Conservation (phyloP, 1,284 basidiomycete species). For the Meripilus lineatus region DNA sequence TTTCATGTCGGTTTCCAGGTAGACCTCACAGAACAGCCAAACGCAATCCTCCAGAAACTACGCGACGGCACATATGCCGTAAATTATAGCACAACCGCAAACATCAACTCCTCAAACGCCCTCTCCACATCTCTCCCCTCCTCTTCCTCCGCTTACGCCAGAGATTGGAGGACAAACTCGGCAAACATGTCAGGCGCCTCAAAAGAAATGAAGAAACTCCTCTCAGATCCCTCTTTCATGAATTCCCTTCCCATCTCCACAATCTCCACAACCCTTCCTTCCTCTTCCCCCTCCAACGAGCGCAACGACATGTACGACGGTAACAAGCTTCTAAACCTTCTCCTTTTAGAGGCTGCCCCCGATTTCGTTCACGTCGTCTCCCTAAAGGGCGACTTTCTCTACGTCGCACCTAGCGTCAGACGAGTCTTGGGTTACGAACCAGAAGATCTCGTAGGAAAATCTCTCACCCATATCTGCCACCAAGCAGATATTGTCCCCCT, state of each 20-base stretch:
- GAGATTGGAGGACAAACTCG: slow-evolving; percentile 32
- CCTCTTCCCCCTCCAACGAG: slow-evolving; percentile 20
- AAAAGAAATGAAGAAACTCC: slow-evolving; percentile 35
- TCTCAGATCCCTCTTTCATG: slow-evolving; percentile 35
- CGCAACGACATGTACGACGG: slow-evolving; percentile 28
- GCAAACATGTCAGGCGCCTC: slow-evolving; percentile 31
- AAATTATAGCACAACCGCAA: slow-evolving; percentile 35
- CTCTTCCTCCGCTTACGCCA: too few species aligned
- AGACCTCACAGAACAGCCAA: slow-evolving; percentile 84
- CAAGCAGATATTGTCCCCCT: slow-evolving; percentile 87
- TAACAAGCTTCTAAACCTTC: slow-evolving; percentile 51
- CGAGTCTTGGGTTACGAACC: slow-evolving; percentile 77
- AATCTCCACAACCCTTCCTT: slow-evolving; percentile 23
- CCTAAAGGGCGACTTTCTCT: slow-evolving; percentile 91
- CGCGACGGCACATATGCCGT: slow-evolving; percentile 70
- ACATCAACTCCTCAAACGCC: slow-evolving; percentile 14
- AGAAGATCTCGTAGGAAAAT: slow-evolving; percentile 76
- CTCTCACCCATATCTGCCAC: slow-evolving; percentile 79
- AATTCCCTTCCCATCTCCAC: slow-evolving; percentile 32
- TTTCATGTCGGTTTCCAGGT: slow-evolving; percentile 94
- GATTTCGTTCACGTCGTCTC: slow-evolving; percentile 91
- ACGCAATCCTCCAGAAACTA: slow-evolving; percentile 75
- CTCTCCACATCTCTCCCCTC: slow-evolving; percentile 7
- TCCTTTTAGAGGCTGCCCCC: slow-evolving; percentile 64
- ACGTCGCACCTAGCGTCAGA: slow-evolving; percentile 80